These are phyloP conservation scores for Pisolithus sp. DNA, from an alignment of 768 basidiomycete genomes.

Conservation along the genomic window DNA sequence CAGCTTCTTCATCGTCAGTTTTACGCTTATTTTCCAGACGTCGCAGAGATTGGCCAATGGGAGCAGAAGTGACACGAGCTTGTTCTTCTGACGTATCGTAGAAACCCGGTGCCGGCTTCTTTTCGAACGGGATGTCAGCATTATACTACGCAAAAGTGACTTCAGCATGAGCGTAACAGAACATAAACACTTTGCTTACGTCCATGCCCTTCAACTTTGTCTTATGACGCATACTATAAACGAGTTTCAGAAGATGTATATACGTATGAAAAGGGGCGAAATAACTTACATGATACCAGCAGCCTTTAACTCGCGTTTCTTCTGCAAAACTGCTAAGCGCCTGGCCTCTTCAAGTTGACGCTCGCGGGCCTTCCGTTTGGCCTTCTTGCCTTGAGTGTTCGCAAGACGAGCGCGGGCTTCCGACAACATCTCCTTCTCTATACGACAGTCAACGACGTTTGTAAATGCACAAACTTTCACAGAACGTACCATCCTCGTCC, in stretches of 20 bases:
- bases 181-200: constrained; percentile 39
- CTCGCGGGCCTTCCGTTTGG: constrained; percentile 96
- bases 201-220: constrained; percentile 98
- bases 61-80: constrained; percentile 78
- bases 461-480: neutral
- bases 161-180: neutral
- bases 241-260: constrained; percentile 2
- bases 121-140: constrained; percentile 97
- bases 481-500: constrained; percentile 88
- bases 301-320: constrained; percentile 95
- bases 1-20: constrained; percentile 89
- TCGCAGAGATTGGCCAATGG: constrained; percentile 84
- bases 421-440: constrained; percentile 99
- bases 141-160: constrained; percentile 62
- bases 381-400: constrained; percentile 99
- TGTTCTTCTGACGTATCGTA: constrained; percentile 96
- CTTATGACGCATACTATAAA: constrained; percentile 78
- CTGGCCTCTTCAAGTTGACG: constrained; percentile 95
- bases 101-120: constrained; percentile 91
- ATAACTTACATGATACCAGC: constrained; percentile 87
- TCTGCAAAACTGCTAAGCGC: constrained; percentile 89
- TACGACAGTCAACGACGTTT: constrained; percentile 4
- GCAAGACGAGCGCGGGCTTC: constrained; percentile 97
- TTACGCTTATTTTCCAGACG: constrained; percentile 95
- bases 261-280: constrained; percentile 1